Base-by-base conservation (phyloP, 2,329 filamentous ascomycete genomes). In the Ophioceras dolichostomum region DNA sequence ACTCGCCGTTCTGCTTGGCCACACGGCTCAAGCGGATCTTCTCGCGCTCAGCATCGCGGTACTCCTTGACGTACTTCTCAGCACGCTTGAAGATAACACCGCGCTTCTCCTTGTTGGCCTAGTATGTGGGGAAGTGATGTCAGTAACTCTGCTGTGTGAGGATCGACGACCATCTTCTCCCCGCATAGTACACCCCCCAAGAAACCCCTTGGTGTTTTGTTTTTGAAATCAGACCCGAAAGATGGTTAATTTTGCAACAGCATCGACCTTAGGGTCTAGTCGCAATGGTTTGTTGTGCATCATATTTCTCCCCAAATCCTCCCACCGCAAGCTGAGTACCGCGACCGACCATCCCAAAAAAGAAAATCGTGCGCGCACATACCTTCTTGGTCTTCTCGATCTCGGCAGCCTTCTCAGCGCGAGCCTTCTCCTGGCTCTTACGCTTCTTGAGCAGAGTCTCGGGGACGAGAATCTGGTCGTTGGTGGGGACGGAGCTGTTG, bases 371-470 rank as follows among this genome's bases (percentile, higher is more conserved):
- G n/a, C n/a, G n/a, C n/a, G n/a, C n/a, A 77, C 53, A 64, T 65
- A 96, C 91, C 74, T 85, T 76, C 74, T 91, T 91, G 68, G 79
- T 83, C 76, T 94, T 83, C 68, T 87, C 76, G 50, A 78, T 64
- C 58, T 84, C 83, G 49, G 83, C 75, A 52, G 74, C 67, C 63
- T 80, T 82, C 70, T 89, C 84, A 65, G 91, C 88, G 65, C 88
- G 84, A 64, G 88, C 87, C 80, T 95, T 94, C 80, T 98, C 91
- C 73, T 95, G 89, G 67, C 79, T 86, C 87, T 98, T 98, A 75
- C 91, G 85, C 86, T 98, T 98, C 84, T 98, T 98, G 67, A 98
- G 79, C 60, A 98, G 85, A 57, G 91, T 98, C 85, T 98, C 91
- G 55, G 91, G 91, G 62, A 96, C 86, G 65, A 96, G 76, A 65